Percentiles rank a stretch among this genome's conserved stretches.
Evolutionary conservation across 345 rosid species (phyloP).

Genomic region (Cochlearia excelsa): DNA sequence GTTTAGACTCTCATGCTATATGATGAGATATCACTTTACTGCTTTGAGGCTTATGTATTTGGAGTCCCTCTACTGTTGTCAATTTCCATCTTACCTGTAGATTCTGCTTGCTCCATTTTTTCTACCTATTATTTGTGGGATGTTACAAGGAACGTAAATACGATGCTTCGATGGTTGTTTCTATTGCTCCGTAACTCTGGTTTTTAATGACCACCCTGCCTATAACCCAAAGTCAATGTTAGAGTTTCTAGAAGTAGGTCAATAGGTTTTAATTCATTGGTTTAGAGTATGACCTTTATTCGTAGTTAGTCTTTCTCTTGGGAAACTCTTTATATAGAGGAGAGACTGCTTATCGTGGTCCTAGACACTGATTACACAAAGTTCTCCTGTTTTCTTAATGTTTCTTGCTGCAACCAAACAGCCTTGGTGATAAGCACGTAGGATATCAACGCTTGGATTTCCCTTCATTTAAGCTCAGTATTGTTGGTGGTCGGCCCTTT

Average conservation of each 20-base stretch:
- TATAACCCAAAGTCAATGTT: slow-evolving; percentile 3
- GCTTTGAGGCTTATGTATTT: slow-evolving; percentile 9
- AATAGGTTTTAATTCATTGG: neutral
- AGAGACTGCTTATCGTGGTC: too few relatives aligned
- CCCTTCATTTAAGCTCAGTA: slow-evolving; percentile 58
- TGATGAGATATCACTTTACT: slow-evolving; percentile 1
- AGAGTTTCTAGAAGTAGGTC: neutral
- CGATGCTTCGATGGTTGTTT: too few relatives aligned
- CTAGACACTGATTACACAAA: neutral
- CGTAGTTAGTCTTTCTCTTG: too few relatives aligned
- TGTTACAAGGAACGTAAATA: too few relatives aligned
- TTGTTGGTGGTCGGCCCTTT: slow-evolving; percentile 93
- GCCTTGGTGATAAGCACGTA: slow-evolving; percentile 81
- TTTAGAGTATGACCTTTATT: neutral
- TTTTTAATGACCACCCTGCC: neutral
- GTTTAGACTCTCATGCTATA: neutral
- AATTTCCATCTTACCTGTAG: too few relatives aligned
- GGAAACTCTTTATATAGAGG: too few relatives aligned
- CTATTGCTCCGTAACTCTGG: neutral
- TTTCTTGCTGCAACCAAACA: slow-evolving; percentile 34
- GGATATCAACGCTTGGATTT: slow-evolving; percentile 71
- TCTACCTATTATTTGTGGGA: too few relatives aligned
- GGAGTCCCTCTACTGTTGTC: neutral
- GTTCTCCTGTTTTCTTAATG: neutral
- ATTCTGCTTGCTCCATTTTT: too few relatives aligned